Evolutionary conservation across 345 rosid species (phyloP).

Genomic region (Clarkia xantiana): DNA sequence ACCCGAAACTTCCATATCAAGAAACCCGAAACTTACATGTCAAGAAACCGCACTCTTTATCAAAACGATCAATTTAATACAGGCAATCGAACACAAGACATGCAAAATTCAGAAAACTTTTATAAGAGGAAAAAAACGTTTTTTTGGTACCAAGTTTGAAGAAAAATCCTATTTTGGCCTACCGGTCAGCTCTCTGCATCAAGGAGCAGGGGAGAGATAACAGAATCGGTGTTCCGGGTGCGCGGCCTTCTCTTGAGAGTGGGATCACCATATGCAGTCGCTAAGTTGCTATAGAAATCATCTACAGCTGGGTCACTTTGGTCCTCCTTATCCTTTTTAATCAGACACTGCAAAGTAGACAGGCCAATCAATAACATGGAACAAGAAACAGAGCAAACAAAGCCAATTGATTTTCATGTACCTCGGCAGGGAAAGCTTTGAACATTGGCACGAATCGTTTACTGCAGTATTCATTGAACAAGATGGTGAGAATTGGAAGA

Average conservation of each 20-base stretch:
- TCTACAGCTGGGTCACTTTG: constrained; percentile 39
- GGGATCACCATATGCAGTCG: constrained; percentile 59
- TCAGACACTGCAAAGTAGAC: constrained; percentile 47
- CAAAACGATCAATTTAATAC: too few species aligned
- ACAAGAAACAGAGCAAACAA: neutral
- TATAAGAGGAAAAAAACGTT: too few species aligned
- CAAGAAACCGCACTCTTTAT: too few species aligned
- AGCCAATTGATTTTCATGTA: constrained; percentile 9
- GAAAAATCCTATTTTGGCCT: neutral
- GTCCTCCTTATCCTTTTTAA: constrained; percentile 57
- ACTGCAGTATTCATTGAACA: constrained; percentile 65
- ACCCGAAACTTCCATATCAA: too few species aligned
- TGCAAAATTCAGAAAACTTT: too few species aligned
- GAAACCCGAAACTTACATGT: too few species aligned
- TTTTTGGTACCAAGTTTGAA: too few species aligned
- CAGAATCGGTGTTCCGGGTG: constrained; percentile 24
- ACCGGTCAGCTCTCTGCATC: constrained; percentile 15
- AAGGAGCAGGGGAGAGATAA: constrained; percentile 35
- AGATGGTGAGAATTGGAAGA: constrained; percentile 63
- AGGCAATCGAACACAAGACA: neutral
- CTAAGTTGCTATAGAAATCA: constrained; percentile 45
- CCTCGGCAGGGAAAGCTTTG: constrained; percentile 68
- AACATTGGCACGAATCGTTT: constrained; percentile 60
- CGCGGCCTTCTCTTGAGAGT: constrained; percentile 31
- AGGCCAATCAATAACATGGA: neutral